A percentile compares a stretch with the other conserved stretches of the same genome.
phyloP scores from a whole-genome alignment of 108 stramenopile genomes.

The Fistulifera pelliculosa region DNA sequence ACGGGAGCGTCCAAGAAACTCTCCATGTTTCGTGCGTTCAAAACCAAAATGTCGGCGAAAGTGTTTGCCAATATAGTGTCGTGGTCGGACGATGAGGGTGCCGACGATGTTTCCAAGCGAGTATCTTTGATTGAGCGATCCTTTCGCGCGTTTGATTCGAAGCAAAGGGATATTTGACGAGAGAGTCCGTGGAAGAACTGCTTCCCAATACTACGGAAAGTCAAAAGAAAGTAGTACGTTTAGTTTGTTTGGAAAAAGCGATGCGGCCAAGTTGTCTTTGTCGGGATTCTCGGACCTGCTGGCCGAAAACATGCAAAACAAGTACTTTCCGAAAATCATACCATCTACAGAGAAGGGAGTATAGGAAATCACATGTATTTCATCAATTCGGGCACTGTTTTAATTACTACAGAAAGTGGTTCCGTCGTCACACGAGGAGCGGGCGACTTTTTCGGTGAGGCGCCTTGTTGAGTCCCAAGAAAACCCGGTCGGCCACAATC shows the following conservation, averaged over 20 bases:
- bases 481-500: constrained; percentile 52
- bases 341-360: constrained; percentile 57
- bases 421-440: constrained; percentile 10
- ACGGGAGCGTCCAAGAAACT: constrained; percentile 57
- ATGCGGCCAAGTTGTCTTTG: constrained; percentile 19
- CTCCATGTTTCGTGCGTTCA: constrained; percentile 48
- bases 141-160: constrained; percentile 50
- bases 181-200: constrained; percentile 21
- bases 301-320: constrained; percentile 70
- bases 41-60: constrained; percentile 55
- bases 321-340: constrained; percentile 68
- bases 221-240: constrained; percentile 3
- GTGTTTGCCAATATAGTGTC: constrained; percentile 56
- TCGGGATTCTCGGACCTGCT: constrained; percentile 67
- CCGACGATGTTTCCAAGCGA: constrained; percentile 24
- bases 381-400: constrained; percentile 68
- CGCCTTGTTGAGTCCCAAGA: constrained; percentile 54
- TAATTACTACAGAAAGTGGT: constrained; percentile 58
- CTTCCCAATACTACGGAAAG: constrained; percentile 20
- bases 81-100: constrained; percentile 34
- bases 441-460: constrained; percentile 79
- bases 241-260: constrained; percentile 6
- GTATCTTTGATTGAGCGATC: constrained; percentile 66
- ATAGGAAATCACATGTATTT: constrained; percentile 75
- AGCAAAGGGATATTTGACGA: constrained; percentile 35